phyloP scores from a whole-genome alignment of 345 rosid genomes.

The Citrus cavaleriei region DNA sequence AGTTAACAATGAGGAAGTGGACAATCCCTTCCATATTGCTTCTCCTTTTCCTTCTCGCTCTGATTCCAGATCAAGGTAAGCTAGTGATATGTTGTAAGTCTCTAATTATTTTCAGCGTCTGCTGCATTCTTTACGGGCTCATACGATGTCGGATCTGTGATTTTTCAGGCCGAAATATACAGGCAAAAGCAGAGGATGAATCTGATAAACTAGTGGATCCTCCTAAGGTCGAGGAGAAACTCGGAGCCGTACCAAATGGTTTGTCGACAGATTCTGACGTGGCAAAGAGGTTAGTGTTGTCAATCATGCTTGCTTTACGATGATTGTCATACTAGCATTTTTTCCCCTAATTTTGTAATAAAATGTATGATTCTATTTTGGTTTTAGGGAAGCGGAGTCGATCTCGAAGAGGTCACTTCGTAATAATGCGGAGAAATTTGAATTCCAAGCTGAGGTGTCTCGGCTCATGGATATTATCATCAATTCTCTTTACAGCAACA shows the following conservation, averaged over 20 bases:
- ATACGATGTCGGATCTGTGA: constrained; percentile 24
- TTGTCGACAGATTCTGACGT: constrained; percentile 95
- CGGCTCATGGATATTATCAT: constrained; percentile 96
- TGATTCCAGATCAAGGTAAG: constrained; percentile 86
- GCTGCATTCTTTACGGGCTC: not conserved
- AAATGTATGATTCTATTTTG: not conserved
- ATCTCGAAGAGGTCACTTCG: constrained; percentile 89
- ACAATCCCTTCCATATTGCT: constrained; percentile 75
- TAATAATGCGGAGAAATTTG: constrained; percentile 79
- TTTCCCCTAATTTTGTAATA: not conserved
- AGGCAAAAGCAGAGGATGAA: constrained; percentile 73
- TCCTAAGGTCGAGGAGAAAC: constrained; percentile 90
- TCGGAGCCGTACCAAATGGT: constrained; percentile 89
- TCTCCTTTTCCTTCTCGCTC: constrained; percentile 59
- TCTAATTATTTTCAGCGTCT: not conserved
- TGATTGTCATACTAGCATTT: not conserved
- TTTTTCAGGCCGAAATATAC: constrained; percentile 62
- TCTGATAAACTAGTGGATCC: constrained; percentile 60
- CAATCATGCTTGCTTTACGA: not conserved
- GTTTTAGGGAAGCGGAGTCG: constrained; percentile 81
- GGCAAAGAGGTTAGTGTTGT: constrained; percentile 55
- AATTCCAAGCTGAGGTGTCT: constrained; percentile 99
- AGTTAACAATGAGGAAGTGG: constrained; percentile 78
- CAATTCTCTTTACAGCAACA: constrained; percentile 97
- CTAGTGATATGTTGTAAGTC: not conserved